Conservation (phyloP, 73 alveolate genomes). For the Paramecium octaurelia region DNA sequence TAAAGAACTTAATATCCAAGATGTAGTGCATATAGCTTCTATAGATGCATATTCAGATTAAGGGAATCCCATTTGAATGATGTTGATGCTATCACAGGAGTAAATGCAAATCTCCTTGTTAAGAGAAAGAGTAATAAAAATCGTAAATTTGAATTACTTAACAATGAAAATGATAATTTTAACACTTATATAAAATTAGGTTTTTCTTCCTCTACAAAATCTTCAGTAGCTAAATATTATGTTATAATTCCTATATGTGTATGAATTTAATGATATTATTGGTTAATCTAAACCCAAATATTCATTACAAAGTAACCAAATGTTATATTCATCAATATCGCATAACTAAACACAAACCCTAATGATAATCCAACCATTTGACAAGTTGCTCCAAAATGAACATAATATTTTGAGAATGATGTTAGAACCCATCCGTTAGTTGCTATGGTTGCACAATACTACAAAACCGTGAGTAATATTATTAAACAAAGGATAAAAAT, state of each 20-base stretch:
- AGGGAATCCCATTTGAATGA: constrained; percentile 39
- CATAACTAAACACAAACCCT: not conserved
- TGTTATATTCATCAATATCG: not conserved
- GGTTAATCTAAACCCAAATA: not conserved
- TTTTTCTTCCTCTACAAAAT: not conserved
- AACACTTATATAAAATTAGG: not conserved
- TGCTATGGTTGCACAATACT: not conserved
- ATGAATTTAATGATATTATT: not conserved
- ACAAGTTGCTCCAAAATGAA: constrained; percentile 1
- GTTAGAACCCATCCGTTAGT: constrained; percentile 23
- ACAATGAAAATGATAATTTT: not conserved
- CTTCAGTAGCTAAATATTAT: not conserved
- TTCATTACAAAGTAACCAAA: not conserved
- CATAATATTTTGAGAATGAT: not conserved
- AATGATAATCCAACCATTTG: not conserved
- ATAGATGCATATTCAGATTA: not conserved
- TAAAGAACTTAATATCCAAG: not conserved
- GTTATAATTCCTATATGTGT: not conserved
- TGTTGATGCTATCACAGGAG: not conserved
- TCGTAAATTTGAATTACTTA: not conserved
- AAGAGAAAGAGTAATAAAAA: not conserved
- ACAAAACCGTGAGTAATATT: not conserved
- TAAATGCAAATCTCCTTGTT: constrained; percentile 1
- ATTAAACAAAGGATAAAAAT: not conserved
- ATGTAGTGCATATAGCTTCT: not conserved